Conservation (phyloP, 2,329 filamentous ascomycete genomes). For the Eutypella sp. region DNA sequence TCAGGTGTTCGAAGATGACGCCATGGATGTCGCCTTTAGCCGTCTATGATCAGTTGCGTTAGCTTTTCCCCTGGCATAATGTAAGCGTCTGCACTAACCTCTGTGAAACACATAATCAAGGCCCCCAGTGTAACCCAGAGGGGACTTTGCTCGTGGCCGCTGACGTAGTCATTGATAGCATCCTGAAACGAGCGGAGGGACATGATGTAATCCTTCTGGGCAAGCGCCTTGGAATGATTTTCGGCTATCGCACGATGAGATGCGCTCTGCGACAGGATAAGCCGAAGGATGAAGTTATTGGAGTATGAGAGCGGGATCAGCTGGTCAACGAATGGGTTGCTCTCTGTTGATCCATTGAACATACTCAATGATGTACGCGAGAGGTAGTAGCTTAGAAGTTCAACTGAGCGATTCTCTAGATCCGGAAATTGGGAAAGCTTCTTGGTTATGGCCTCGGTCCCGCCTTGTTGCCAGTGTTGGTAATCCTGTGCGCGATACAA, state of each 20-base stretch:
- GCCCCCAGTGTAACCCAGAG: slow-evolving; percentile 39
- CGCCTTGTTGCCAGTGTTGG: not conserved
- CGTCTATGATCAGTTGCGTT: slow-evolving; percentile 22
- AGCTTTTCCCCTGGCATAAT: not conserved
- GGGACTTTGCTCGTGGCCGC: slow-evolving; percentile 27
- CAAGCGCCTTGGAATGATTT: slow-evolving; percentile 23
- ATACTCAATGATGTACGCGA: slow-evolving; percentile 40
- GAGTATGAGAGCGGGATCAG: slow-evolving; percentile 41
- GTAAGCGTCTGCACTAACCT: slow-evolving; percentile 28
- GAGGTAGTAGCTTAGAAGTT: slow-evolving; percentile 41
- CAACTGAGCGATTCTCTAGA: slow-evolving; percentile 26
- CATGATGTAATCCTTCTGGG: slow-evolving; percentile 31
- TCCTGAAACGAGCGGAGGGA: slow-evolving; percentile 32
- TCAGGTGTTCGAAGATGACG: slow-evolving; percentile 40
- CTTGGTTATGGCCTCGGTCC: not conserved
- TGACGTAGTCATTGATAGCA: slow-evolving; percentile 29
- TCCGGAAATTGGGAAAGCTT: not conserved
- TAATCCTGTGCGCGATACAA: not conserved
- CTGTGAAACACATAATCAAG: slow-evolving; percentile 41
- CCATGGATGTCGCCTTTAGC: slow-evolving; percentile 40
- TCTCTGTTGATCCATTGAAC: slow-evolving; percentile 41
- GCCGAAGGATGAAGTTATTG: slow-evolving; percentile 39
- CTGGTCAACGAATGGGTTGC: slow-evolving; percentile 42
- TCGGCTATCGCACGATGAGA: slow-evolving; percentile 31
- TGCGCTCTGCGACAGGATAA: slow-evolving; percentile 41